Percentiles rank a stretch among this genome's conserved stretches.
These are phyloP conservation scores for Geranomyces michiganensis DNA, from an alignment of 192 early-diverging fungal species.

Conservation along the genomic window DNA sequence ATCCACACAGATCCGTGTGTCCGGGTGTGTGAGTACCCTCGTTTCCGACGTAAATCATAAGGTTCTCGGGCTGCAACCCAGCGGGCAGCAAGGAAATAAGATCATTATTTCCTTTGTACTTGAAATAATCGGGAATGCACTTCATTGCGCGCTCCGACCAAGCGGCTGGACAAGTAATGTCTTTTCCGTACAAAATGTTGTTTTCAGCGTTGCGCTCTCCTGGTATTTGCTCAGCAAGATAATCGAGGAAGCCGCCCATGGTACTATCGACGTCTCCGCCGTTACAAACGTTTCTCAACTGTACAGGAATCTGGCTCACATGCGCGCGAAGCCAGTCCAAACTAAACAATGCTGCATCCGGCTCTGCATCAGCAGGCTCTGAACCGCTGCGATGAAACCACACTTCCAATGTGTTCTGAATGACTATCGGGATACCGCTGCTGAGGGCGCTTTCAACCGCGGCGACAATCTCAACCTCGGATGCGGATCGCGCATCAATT, in stretches of 20 bases:
- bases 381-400: neutral
- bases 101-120: constrained; percentile 33
- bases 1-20: constrained; percentile 43
- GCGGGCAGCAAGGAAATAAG: constrained; percentile 22
- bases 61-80: constrained; percentile 24
- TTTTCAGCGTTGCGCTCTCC: constrained; percentile 1
- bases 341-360: constrained; percentile 22
- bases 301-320: neutral
- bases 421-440: constrained; percentile 21
- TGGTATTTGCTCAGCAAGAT: constrained; percentile 13
- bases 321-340: constrained; percentile 13
- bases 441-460: constrained; percentile 9
- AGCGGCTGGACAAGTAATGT: constrained; percentile 25
- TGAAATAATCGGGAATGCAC: constrained; percentile 25
- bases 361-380: neutral
- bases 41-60: constrained; percentile 33
- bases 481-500: constrained; percentile 4
- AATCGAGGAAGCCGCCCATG: constrained; percentile 10
- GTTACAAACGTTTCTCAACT: constrained; percentile 9
- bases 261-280: constrained; percentile 18
- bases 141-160: constrained; percentile 21
- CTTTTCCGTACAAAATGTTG: constrained; percentile 32
- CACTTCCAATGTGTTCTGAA: constrained; percentile 19
- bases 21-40: constrained; percentile 38
- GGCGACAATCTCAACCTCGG: neutral